Conservation (phyloP, 805 yeast species). For the Saturnispora halmiae region DNA sequence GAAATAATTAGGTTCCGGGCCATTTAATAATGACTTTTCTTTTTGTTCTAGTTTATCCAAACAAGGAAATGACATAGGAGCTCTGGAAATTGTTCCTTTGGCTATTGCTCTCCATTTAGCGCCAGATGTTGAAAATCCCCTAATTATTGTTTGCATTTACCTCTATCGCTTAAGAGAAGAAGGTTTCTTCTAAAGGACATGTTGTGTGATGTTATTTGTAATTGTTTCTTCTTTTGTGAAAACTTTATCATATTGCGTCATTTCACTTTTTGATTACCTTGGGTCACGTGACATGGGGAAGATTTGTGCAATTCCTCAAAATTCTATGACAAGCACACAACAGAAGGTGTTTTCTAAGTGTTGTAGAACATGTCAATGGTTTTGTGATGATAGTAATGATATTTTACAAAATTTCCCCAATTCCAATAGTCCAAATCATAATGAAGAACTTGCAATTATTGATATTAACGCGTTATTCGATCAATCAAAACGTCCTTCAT, state of each 20-base stretch:
- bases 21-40: conserved; percentile 34
- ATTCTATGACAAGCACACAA: no score
- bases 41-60: conserved; percentile 65
- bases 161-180: not conserved
- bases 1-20: conserved; percentile 83
- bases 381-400: not conserved
- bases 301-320: no score
- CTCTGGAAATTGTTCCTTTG: not conserved
- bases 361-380: not conserved
- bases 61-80: conserved; percentile 75
- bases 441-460: not conserved
- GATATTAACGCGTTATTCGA: not conserved
- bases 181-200: no score
- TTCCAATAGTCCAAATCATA: no score
- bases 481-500: not conserved
- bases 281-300: not conserved
- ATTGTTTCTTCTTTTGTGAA: no score
- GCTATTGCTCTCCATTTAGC: conserved; percentile 2
- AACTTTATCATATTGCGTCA: not conserved
- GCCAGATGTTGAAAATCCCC: not conserved
- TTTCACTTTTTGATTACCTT: not conserved
- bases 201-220: no score
- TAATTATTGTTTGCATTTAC: not conserved
- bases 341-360: not conserved
- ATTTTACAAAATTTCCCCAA: no score